phyloP scores from a whole-genome alignment of 768 basidiomycete species.

The Dioszegia aurantiaca region DNA sequence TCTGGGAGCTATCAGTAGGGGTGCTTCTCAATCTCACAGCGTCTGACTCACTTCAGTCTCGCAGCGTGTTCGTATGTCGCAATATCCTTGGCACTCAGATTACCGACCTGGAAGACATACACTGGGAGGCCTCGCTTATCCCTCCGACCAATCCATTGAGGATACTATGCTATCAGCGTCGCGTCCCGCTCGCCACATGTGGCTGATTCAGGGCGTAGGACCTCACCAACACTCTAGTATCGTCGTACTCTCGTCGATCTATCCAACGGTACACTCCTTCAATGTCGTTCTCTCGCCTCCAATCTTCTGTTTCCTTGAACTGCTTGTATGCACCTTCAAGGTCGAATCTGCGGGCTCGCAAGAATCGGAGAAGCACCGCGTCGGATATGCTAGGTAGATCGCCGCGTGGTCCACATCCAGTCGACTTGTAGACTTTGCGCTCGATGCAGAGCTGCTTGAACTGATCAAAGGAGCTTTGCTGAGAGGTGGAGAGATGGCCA shows the following conservation, averaged over 20 bases:
- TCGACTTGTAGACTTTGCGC: conserved; percentile 10
- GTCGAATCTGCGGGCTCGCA: conserved; percentile 73
- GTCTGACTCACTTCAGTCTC: conserved; percentile 15
- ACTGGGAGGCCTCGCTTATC: conserved; percentile 25
- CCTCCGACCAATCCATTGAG: conserved; percentile 24
- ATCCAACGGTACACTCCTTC: conserved; percentile 65
- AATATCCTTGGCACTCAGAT: conserved; percentile 16
- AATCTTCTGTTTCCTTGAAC: conserved; percentile 65
- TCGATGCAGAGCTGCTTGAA: conserved; percentile 20
- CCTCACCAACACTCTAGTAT: conserved; percentile 53
- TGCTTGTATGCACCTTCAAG: conserved; percentile 65
- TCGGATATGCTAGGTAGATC: conserved; percentile 11
- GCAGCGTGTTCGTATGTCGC: conserved; percentile 16
- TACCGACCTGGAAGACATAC: conserved; percentile 24
- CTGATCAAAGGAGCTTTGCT: conserved; percentile 9
- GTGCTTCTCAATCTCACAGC: not conserved
- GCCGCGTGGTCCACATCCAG: not conserved
- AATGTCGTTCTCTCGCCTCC: conserved; percentile 66
- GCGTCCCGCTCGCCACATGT: no score
- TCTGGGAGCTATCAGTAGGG: conserved; percentile 2
- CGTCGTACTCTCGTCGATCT: conserved; percentile 62
- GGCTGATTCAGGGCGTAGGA: no score
- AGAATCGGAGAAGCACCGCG: conserved; percentile 58
- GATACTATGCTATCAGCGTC: conserved; percentile 22
- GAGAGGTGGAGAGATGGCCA: conserved; percentile 15